Evolutionary conservation across 345 rosid species (phyloP).

Genomic region (Laguncularia racemosa): DNA sequence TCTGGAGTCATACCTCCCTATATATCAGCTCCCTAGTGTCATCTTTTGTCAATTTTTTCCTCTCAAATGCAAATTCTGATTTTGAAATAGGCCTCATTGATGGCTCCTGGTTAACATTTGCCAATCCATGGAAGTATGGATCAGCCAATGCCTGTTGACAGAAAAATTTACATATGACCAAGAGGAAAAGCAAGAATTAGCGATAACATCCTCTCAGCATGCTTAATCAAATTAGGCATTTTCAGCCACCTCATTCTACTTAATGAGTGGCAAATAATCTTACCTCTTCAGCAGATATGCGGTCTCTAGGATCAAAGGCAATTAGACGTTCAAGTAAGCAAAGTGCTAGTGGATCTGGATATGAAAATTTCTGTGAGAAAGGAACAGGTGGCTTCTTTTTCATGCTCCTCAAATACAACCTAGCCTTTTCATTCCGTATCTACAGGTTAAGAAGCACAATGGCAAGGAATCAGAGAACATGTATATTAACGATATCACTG

Average conservation of each 20-base stretch:
- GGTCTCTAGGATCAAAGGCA: constrained; percentile 98
- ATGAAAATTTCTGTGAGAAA: constrained; percentile 69
- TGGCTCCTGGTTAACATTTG: constrained; percentile 89
- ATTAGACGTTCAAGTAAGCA: constrained; percentile 67
- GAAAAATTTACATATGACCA: constrained; percentile 4
- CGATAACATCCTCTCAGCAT: neutral
- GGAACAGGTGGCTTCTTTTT: constrained; percentile 80
- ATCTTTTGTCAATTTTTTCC: constrained; percentile 83
- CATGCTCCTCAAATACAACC: constrained; percentile 92
- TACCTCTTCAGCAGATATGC: constrained; percentile 85
- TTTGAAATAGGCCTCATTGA: constrained; percentile 89
- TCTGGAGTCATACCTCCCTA: constrained; percentile 60
- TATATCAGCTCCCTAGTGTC: constrained; percentile 96
- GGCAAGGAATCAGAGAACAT: neutral
- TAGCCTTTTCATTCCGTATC: constrained; percentile 97
- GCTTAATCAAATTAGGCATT: neutral
- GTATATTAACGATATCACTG: constrained; percentile 1
- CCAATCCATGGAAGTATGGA: constrained; percentile 78
- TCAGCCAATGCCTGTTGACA: constrained; percentile 79
- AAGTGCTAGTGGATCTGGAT: constrained; percentile 77
- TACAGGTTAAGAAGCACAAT: constrained; percentile 20
- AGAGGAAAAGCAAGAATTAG: neutral
- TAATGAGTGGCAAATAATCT: neutral
- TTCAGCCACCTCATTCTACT: no score
- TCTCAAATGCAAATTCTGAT: constrained; percentile 95